Conservation (phyloP, 1,139 yeast species). For the Kodamaea ohmeri region DNA sequence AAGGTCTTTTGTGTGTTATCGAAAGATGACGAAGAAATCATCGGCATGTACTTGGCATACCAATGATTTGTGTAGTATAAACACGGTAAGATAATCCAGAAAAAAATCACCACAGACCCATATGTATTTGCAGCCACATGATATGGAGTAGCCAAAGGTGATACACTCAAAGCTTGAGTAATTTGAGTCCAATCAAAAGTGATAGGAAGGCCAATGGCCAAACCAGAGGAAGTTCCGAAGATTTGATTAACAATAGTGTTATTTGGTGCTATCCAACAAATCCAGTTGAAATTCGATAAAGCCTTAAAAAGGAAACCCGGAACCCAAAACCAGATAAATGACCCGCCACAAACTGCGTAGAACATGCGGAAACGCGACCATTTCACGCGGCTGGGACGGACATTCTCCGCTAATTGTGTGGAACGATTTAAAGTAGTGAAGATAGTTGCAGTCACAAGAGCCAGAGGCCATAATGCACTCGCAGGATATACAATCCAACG, state of each 20-base stretch:
- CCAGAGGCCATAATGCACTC: constrained; percentile 26
- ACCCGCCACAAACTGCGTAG: constrained; percentile 16
- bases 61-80: constrained; percentile 45
- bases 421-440: constrained; percentile 20
- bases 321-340: constrained; percentile 41
- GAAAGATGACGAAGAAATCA: constrained; percentile 38
- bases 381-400: constrained; percentile 15
- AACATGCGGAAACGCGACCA: constrained; percentile 25
- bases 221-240: constrained; percentile 59
- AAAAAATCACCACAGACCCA: constrained; percentile 27
- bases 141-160: constrained; percentile 70
- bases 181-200: constrained; percentile 45
- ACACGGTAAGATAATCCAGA: constrained; percentile 44
- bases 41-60: constrained; percentile 53
- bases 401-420: constrained; percentile 15
- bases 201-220: constrained; percentile 57
- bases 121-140: constrained; percentile 52
- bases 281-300: constrained; percentile 27
- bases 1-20: constrained; percentile 46
- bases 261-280: constrained; percentile 31
- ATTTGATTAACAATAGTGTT: constrained; percentile 56
- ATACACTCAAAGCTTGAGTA: constrained; percentile 51
- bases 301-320: constrained; percentile 35
- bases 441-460: constrained; percentile 24
- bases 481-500: constrained; percentile 27